A percentile compares a stretch with the other conserved stretches of the same genome.
These are phyloP conservation scores for Capsicum baccatum DNA, from an alignment of 257 asterid species.

Conservation along the genomic window DNA sequence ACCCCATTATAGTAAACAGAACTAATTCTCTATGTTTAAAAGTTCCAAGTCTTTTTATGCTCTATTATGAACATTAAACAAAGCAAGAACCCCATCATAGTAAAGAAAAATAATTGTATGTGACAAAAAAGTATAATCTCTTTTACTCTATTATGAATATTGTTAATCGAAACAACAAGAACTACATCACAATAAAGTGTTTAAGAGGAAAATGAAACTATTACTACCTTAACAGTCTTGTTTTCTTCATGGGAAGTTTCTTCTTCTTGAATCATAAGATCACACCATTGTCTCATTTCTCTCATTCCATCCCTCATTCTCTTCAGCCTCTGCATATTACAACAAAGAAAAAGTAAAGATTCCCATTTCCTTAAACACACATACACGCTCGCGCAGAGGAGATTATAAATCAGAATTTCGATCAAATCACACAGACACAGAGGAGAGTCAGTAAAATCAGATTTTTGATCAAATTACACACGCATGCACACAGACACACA, in stretches of 20 bases:
- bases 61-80: background rate
- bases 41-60: background rate
- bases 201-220: too few species aligned
- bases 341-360: background rate
- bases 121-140: background rate
- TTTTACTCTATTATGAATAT: too few species aligned
- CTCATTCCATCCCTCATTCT: constrained; percentile 27
- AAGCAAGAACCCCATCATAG: background rate
- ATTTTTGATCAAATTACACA: too few species aligned
- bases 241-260: background rate
- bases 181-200: background rate
- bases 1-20: too few species aligned
- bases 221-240: background rate
- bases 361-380: background rate
- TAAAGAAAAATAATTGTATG: background rate
- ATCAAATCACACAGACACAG: too few species aligned
- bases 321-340: constrained; percentile 15
- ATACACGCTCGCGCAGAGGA: too few species aligned
- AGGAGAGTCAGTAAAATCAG: too few species aligned
- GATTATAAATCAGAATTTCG: too few species aligned
- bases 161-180: background rate
- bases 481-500: too few species aligned
- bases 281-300: constrained; percentile 27
- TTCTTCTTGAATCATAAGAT: constrained; percentile 29
- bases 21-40: background rate